A percentile compares a stretch with the other conserved stretches of the same genome.
Conservation (phyloP, 2,329 filamentous ascomycete genomes). For the Corynespora cassiicola region DNA sequence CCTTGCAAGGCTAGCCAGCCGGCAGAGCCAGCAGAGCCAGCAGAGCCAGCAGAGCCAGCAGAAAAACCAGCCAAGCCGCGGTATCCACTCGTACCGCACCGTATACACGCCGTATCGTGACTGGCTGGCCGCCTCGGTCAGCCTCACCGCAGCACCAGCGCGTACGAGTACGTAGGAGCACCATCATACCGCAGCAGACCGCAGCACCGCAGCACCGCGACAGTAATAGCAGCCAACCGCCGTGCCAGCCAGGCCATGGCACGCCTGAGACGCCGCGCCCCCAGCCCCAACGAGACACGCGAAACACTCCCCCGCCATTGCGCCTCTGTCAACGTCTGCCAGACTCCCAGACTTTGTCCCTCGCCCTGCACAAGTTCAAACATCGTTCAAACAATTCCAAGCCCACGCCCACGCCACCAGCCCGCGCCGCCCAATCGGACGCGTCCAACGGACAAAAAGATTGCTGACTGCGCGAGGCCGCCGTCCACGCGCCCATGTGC, state of each 20-base stretch:
- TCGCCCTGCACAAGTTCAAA: slow-evolving; percentile 9
- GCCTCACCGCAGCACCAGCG: slow-evolving; percentile 24
- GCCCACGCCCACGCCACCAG: background rate
- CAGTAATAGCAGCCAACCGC: slow-evolving; percentile 12
- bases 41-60: too few species aligned
- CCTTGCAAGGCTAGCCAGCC: too few species aligned
- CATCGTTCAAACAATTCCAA: slow-evolving; percentile 9
- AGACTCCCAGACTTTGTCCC: background rate
- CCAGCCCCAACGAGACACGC: slow-evolving; percentile 7
- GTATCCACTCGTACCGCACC: too few species aligned
- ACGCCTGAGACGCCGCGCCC: background rate
- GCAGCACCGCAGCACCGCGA: slow-evolving; percentile 22
- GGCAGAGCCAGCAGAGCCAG: too few species aligned
- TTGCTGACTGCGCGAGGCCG: too few species aligned
- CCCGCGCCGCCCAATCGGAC: slow-evolving; percentile 16
- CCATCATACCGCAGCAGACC: too few species aligned
- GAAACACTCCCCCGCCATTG: slow-evolving; percentile 17
- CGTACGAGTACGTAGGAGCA: too few species aligned
- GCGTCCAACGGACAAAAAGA: too few species aligned
- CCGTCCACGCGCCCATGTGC: too few species aligned
- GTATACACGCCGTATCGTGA: slow-evolving; percentile 8
- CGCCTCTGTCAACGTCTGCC: slow-evolving; percentile 6
- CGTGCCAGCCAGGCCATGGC: background rate
- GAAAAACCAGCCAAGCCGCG: too few species aligned
- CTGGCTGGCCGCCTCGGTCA: slow-evolving; percentile 3